These are phyloP conservation scores for Ramularia collo-cygni DNA, from an alignment of 2,329 filamentous ascomycete species.

Conservation along the genomic window DNA sequence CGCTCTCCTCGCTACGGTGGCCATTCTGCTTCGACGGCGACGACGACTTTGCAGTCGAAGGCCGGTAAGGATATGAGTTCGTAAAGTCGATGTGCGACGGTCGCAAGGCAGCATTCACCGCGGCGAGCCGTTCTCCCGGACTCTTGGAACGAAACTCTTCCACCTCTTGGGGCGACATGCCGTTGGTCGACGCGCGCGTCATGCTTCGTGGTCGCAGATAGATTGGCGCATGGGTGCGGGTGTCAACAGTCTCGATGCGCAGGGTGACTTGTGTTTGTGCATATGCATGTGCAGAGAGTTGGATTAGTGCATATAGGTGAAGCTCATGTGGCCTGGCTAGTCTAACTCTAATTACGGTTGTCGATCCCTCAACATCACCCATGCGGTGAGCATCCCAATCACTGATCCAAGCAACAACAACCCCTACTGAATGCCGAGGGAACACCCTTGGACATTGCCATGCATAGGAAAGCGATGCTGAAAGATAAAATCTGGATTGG, in stretches of 20 bases:
- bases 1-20: conserved; percentile 27
- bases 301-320: too few relatives aligned
- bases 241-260: neutral
- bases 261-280: neutral
- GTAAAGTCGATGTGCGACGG: conserved; percentile 11
- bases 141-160: conserved; percentile 22
- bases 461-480: too few relatives aligned
- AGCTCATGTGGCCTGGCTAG: too few relatives aligned
- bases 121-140: conserved; percentile 10
- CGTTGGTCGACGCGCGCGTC: conserved; percentile 20
- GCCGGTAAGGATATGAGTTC: conserved; percentile 8
- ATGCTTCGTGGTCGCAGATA: conserved; percentile 10
- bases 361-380: too few relatives aligned
- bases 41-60: conserved; percentile 10
- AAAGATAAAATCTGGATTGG: too few relatives aligned
- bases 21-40: conserved; percentile 13
- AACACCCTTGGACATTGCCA: too few relatives aligned
- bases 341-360: too few relatives aligned
- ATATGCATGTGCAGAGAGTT: too few relatives aligned
- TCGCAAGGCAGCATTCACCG: conserved; percentile 7
- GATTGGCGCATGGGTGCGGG: conserved; percentile 7
- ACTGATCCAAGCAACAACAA: too few relatives aligned
- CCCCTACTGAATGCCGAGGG: too few relatives aligned
- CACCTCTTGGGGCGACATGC: conserved; percentile 17
- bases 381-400: too few relatives aligned